Evolutionary conservation across 441 rosid species (phyloP), one percentile per base, ranked within the genome.

Genomic region (Adansonia gregorii): DNA sequence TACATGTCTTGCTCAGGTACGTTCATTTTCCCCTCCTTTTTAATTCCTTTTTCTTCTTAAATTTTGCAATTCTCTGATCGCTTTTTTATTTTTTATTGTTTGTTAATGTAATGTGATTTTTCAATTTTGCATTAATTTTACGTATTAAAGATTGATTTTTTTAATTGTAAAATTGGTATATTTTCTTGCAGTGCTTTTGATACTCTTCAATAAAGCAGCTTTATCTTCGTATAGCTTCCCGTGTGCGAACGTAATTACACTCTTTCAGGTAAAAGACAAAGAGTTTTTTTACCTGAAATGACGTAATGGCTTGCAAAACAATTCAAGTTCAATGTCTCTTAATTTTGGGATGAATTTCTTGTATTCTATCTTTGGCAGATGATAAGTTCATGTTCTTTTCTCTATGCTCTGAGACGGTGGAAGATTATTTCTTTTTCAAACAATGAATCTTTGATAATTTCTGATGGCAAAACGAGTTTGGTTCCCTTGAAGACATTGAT

Each of bases 1-100:
- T 95, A 95, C 89, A 93, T 95, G 99, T 41, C 93, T 20, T 95
- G 97, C 75, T 96, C 99, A 31, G 99, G 99, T 95, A 51, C 43
- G 24, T 35, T 61, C 75, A 67, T 45, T 31, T 49, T n/a, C 8
- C 56, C 8, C 22, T 10, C 60, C 17, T 48, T 35, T 24, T 59
- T 69, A 8, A 19, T 19, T n/a, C 64, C n/a, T 43, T 8, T n/a
- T 8, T 51, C 27, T 46, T 55, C 19, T 10, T 6, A 10, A 43
- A 15, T 60, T 72, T 20, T 52, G 35, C 76, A 27, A 14, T 17
- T 51, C 11, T 55, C 3, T 3, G 11, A 48, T 3, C 35, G 35
- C 35, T 27, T 27, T 39, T 4, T 39, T 39, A 3, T 39, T 39
- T 39, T 39, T 45, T 68, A 3, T 51, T 1, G 11, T 35, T 31